Evolutionary conservation across 129 eudicot species (phyloP).

Genomic region (Oenanthe sinensis): DNA sequence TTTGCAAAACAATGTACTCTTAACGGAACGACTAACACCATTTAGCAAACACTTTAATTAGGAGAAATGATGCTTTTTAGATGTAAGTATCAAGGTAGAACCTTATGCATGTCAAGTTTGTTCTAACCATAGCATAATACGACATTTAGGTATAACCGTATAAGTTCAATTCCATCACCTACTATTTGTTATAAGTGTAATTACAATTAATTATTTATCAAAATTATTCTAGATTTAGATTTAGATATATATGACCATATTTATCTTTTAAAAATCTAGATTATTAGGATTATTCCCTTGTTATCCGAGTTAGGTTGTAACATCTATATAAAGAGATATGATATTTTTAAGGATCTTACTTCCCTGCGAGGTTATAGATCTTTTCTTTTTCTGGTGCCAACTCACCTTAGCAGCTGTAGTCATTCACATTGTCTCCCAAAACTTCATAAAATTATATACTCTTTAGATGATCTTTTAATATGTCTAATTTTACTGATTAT

Average conservation of each 20-base stretch:
- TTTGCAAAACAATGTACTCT: neutral
- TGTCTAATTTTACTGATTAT: neutral
- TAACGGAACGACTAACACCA: neutral
- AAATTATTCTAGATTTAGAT: neutral
- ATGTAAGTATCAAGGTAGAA: neutral
- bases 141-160: neutral
- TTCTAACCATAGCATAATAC: neutral
- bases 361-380: neutral
- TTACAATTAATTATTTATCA: neutral
- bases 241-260: neutral
- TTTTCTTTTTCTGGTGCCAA: neutral
- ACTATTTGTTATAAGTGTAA: neutral
- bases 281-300: neutral
- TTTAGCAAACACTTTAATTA: too few relatives aligned
- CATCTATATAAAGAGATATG: neutral
- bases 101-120: neutral
- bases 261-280: neutral
- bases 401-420: neutral
- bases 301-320: neutral
- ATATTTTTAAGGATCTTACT: too few relatives aligned
- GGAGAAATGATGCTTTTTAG: too few relatives aligned
- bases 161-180: too few relatives aligned
- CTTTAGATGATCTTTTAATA: neutral
- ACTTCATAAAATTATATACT: neutral
- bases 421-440: neutral